phyloP scores from a whole-genome alignment of 441 rosid genomes.

The Metrosideros polymorpha region DNA sequence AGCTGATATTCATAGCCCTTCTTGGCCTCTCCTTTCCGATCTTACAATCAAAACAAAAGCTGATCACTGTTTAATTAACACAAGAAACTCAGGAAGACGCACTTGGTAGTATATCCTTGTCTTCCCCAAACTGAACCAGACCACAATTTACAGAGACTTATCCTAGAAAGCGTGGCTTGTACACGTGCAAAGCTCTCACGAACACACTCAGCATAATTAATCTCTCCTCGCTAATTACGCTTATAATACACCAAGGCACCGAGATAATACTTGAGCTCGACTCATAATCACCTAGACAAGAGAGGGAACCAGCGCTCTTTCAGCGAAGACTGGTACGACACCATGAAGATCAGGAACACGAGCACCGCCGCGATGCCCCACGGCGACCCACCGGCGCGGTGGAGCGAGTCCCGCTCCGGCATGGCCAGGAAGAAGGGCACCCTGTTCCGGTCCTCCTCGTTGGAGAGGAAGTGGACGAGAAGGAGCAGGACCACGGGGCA shows the following conservation, averaged over 20 bases:
- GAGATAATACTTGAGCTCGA: neutral
- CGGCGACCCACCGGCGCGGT: slow-evolving; percentile 49
- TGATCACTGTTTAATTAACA: neutral
- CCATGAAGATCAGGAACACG: slow-evolving; percentile 47
- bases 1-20: neutral
- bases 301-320: slow-evolving; percentile 63
- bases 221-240: neutral
- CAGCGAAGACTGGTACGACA: slow-evolving; percentile 51
- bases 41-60: neutral
- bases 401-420: slow-evolving; percentile 40
- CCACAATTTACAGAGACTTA: neutral
- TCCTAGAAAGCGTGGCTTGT: neutral
- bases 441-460: slow-evolving; percentile 11
- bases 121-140: neutral
- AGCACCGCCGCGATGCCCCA: slow-evolving; percentile 57
- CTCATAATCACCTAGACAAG: neutral
- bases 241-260: neutral
- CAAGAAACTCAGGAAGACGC: neutral
- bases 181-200: neutral
- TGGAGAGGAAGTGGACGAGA: slow-evolving; percentile 40
- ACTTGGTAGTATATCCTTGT: neutral
- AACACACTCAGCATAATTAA: neutral
- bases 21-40: neutral
- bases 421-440: slow-evolving; percentile 22
- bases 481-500: slow-evolving; percentile 45